Base-by-base conservation (phyloP, 768 basidiomycete genomes). In the Lepiota venenata region DNA sequence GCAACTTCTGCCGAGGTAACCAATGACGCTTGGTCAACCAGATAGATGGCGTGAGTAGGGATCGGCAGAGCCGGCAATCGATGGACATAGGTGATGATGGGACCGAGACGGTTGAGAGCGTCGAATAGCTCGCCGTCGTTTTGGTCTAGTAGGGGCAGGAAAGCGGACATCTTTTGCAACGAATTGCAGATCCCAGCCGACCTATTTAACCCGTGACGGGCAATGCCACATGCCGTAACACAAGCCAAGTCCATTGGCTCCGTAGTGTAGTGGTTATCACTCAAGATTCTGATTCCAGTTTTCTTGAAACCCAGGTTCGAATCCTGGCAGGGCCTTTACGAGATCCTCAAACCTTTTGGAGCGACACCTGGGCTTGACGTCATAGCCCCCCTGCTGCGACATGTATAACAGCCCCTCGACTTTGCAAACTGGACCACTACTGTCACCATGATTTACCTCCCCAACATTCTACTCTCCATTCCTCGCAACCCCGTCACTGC, bases 61-160 rank as follows among this genome's bases (percentile, higher is more conserved):
- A 67, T 66, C 57, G 68, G 58, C 32, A 66, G 60, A 46, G 59
- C 61, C 50, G 63, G 65, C 37, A 67, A 69, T 45, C 61, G 61
- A 42, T 66, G 70, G 7, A 64, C 64, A 56, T 71, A 77, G 48
- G 86, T 66, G 44, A 97, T 75, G 52, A 96, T 65, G 8, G 95
- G 92, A 0, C 87, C 88, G 44, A 97, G 82, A 16, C 93, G 84
- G 49, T 79, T 71, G 53, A 93, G 79, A 3, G 87, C 79, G 18
- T 72, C 60, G 52, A 88, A 69, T 15, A 93, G 76, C 6, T 72
- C 67, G 44, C 74, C 73, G 45, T 72, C 70, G 18, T 69, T 63
- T 57, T 69, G 66, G 58, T 84, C 84, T 60, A 88, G 64, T 55
- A 90, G 71, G 36, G 84, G 84, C 37, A 88, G 63, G 67, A 88